Evolutionary conservation across 805 yeast species (phyloP).

Genomic region (Candida insectalens): DNA sequence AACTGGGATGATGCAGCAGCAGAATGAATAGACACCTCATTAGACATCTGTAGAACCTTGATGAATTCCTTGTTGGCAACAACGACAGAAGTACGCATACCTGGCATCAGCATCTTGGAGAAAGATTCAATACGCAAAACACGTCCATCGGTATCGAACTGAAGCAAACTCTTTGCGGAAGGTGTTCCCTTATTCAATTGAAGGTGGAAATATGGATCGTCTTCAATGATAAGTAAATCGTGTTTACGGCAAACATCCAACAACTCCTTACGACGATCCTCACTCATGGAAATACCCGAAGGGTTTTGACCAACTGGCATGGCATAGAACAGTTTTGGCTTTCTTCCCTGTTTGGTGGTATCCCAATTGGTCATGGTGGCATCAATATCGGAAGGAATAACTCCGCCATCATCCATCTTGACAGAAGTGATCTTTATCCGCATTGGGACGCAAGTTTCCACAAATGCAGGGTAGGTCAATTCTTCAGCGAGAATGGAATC

Average conservation of each 20-base stretch:
- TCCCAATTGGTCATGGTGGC: constrained; percentile 60
- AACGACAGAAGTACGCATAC: constrained; percentile 65
- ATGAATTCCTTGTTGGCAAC: constrained; percentile 50
- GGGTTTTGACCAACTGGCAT: constrained; percentile 85
- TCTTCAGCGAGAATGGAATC: constrained; percentile 82
- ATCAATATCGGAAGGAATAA: constrained; percentile 63
- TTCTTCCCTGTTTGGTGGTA: constrained; percentile 21
- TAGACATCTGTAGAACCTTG: constrained; percentile 42
- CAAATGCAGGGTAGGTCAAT: constrained; percentile 72
- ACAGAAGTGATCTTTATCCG: constrained; percentile 65
- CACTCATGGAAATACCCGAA: constrained; percentile 58
- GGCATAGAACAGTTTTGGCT: constrained; percentile 56
- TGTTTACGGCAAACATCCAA: constrained; percentile 56
- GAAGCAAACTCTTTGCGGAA: constrained; percentile 53
- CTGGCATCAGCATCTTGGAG: constrained; percentile 74
- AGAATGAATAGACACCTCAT: constrained; percentile 65
- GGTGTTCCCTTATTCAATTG: constrained; percentile 40
- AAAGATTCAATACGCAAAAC: constrained; percentile 72
- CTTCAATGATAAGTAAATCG: constrained; percentile 67
- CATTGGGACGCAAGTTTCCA: constrained; percentile 70
- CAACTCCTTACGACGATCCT: constrained; percentile 45
- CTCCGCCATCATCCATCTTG: constrained; percentile 70
- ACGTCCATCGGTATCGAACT: constrained; percentile 69
- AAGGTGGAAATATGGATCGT: constrained; percentile 79
- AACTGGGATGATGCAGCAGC: constrained; percentile 70